Base-by-base conservation (phyloP, 2,329 filamentous ascomycete genomes). In the Fusarium liriodendri region DNA sequence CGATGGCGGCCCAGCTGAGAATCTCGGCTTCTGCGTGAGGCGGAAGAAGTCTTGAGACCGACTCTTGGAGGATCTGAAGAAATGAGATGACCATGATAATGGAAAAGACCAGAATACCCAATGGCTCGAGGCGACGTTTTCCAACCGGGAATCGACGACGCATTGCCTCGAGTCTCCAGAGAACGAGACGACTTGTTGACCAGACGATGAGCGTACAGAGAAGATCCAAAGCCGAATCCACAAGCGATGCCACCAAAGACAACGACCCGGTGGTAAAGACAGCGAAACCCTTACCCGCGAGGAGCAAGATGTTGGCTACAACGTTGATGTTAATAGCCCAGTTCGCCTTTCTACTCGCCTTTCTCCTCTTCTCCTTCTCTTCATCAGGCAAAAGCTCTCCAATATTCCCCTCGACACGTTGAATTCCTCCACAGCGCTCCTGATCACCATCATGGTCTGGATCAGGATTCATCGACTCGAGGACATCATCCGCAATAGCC, bases 51-150 rank as follows among this genome's bases (percentile, higher is more conserved):
- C 90, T 88, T 62, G 89, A 86, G 20, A 93, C 80, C 52, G 92
- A 93, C 80, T 94, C 88, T 13, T 95, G 85, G 22, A 89, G 89
- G 50, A 95, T 93, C 82, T 95, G 93, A 70, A 91, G 87, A 82
- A 95, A 95, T 0, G 92, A 93, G 0, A 92, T 94, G 71, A 95
- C 92, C 93, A 95, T 95, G 80, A 95, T 93, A 71, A 95, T 89
- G 22, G 91, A 93, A 83, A 95, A 95, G 45, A 95, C 90, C 2
- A 95, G 85, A 10, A 95, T 92, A 20, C 93, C 93, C 4, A 95
- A 86, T 0, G 93, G 93, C 77, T 95, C 93, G 27, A 95, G 85
- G 25, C 85, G 81, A 20, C 93, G 88, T 22, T 93, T 87, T 5
- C 93, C 93, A 18, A 94, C 91, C 0, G 93, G 93, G 74, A 95